Conservation (phyloP, 805 yeast species). For the Jamesozyma piceae region DNA sequence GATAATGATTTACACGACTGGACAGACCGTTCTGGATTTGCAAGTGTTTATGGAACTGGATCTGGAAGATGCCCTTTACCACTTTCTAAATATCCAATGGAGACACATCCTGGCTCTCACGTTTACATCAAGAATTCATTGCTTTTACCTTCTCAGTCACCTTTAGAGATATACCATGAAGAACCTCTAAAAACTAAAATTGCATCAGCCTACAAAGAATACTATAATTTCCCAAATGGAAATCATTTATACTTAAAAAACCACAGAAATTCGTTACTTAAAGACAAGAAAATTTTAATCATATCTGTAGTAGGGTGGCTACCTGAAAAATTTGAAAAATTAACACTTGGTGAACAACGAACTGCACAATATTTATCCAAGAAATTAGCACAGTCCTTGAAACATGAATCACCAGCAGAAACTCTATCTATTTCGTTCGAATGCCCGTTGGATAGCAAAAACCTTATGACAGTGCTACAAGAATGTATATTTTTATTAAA, state of each 20-base stretch:
- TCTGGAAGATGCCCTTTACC: conserved; percentile 25
- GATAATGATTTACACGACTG: conserved; percentile 7
- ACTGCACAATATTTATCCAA: conserved; percentile 23
- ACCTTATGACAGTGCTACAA: conserved; percentile 30
- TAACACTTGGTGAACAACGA: conserved; percentile 21
- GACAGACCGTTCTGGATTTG: conserved; percentile 15
- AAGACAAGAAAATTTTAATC: conserved; percentile 21
- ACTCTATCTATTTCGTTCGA: conserved; percentile 29
- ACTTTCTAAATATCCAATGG: conserved; percentile 16
- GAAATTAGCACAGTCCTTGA: conserved; percentile 24
- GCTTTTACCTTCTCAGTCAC: conserved; percentile 26
- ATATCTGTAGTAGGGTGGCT: conserved; percentile 27
- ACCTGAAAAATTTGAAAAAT: conserved; percentile 27
- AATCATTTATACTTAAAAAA: conserved; percentile 31
- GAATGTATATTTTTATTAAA: conserved; percentile 37
- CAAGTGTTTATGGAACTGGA: conserved; percentile 25
- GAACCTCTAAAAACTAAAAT: conserved; percentile 30
- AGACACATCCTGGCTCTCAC: conserved; percentile 13
- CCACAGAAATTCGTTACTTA: conserved; percentile 11
- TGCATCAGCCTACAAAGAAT: conserved; percentile 29
- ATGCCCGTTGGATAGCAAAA: conserved; percentile 26
- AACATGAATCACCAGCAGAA: conserved; percentile 18
- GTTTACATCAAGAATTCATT: conserved; percentile 22
- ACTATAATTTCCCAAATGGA: conserved; percentile 32
- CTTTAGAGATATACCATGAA: conserved; percentile 22